Base-by-base conservation (phyloP, 306 rosid species). In the Begonia loranthoides region DNA sequence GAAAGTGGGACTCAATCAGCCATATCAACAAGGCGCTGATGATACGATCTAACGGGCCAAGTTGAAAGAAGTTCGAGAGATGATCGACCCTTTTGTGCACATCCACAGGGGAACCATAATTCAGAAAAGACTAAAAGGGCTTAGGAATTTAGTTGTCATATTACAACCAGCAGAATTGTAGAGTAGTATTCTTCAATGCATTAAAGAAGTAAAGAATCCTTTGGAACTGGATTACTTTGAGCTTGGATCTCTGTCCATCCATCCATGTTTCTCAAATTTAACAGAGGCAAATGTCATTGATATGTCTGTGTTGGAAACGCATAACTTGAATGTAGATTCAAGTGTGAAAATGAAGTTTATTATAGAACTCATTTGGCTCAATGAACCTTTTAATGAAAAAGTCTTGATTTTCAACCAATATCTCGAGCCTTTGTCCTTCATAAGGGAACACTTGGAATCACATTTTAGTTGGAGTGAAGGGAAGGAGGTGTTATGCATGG, bases 371-470 rank as follows among this genome's bases (percentile, higher is more conserved):
- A 61, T 84, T 45, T 64, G 63, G 33, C 66, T 75, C 14, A 45
- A 79, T 38, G 45, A 19, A 13, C 61, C 73, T 24, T 9, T 51
- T 51, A 69, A 71, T 9, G 94, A 84, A 59, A 78, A 71, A 55
- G 87, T 84, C 11, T 70, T 84, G 66, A 68, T 84, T 17, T 80
- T 84, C 54, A 75, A 90, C 57, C 81, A 80, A 51, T 78, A 40
- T 46, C 12, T 80, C 44, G 54, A 16, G 2, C 83, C 90, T 1
- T 64, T 84, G 57, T 11, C 8, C 50, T 71, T 78, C 15, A 14
- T 76, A 9, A 55, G 11, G 49, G 73, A 66, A 6, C 64, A 47
- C 51, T 77, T 84, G 13, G 39, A 55, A 33, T 43, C 49, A 8
- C 70, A 50, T 48, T 77, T 75, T 50, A 48, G 47, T 17, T 84